These are phyloP conservation scores for Schizochytrium sp. DNA, from an alignment of 108 stramenopile species.

Conservation along the genomic window DNA sequence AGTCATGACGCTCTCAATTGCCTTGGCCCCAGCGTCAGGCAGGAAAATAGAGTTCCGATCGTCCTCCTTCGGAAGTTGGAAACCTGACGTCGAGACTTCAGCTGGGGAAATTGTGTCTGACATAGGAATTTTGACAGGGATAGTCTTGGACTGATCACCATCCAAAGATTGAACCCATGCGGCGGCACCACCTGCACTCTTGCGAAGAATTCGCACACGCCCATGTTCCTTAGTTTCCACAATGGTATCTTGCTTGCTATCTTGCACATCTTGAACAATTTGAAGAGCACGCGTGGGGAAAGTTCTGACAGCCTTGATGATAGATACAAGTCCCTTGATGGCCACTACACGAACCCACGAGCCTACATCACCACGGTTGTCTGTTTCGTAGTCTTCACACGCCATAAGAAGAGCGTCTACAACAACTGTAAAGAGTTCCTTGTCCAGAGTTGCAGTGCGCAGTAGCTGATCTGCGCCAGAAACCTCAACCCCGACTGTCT, in stretches of 20 bases:
- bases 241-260: background rate
- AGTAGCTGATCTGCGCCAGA: background rate
- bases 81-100: background rate
- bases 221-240: background rate
- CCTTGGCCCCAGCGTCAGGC: constrained; percentile 10
- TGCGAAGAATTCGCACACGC: background rate
- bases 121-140: background rate
- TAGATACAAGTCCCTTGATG: constrained; percentile 81
- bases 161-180: constrained; percentile 42
- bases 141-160: background rate
- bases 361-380: constrained; percentile 97
- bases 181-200: background rate
- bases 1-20: constrained; percentile 51
- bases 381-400: constrained; percentile 91
- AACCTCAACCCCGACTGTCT: constrained; percentile 76
- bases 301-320: constrained; percentile 64
- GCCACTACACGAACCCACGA: constrained; percentile 95
- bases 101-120: background rate
- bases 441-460: background rate
- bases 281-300: background rate
- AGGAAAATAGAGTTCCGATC: constrained; percentile 3
- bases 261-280: background rate
- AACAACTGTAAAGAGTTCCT: constrained; percentile 56
- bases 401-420: constrained; percentile 80
- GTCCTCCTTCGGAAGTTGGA: background rate